Base-by-base conservation (phyloP, 257 asterid species). In the Buddleja alternifolia region DNA sequence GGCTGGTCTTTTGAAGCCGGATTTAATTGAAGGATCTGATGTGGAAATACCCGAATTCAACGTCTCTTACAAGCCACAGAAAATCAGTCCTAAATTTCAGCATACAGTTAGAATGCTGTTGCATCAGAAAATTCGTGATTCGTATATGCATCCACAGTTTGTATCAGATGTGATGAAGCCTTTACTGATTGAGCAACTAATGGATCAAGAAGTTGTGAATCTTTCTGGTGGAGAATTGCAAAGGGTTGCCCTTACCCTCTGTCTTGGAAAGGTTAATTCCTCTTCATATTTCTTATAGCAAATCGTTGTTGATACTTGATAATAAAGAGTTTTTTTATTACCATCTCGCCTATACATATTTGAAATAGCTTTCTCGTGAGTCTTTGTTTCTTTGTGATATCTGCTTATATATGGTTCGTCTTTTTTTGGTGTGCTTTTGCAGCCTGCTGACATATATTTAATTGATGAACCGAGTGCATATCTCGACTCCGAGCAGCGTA, bases 151-250 rank as follows among this genome's bases (percentile, higher is more conserved):
- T 72, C 97, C 97, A 36, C 99, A 94, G 88, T 94, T 94, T 73
- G 77, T 81, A 4, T 87, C 97, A 17, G 99, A 94, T 81, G 99
- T 94, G 60, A 91, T 94, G 97, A 91, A 89, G 77, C 99, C 99
- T 78, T 97, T 94, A 70, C 89, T 87, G 72, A 94, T 94, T 73
- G 99, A 94, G 81, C 96, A 91, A 83, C 83, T 94, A 51, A 91
- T 94, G 97, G 97, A 94, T 83, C 99, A 91, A 78, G 93, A 87
- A 60, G 97, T 94, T 67, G 89, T 84, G 73, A 94, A 91, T 67
- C 97, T 94, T 68, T 94, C 99, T 65, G 99, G 99, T 83, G 99
- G 99, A 84, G 99, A 94, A 81, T 82, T 94, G 70, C 99, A 94
- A 77, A 83, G 99, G 81, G 99, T 94, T 68, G 97, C 97, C 61